Evolutionary conservation across 2,329 filamentous ascomycete species (phyloP).

Genomic region (Beauveria asiatica): DNA sequence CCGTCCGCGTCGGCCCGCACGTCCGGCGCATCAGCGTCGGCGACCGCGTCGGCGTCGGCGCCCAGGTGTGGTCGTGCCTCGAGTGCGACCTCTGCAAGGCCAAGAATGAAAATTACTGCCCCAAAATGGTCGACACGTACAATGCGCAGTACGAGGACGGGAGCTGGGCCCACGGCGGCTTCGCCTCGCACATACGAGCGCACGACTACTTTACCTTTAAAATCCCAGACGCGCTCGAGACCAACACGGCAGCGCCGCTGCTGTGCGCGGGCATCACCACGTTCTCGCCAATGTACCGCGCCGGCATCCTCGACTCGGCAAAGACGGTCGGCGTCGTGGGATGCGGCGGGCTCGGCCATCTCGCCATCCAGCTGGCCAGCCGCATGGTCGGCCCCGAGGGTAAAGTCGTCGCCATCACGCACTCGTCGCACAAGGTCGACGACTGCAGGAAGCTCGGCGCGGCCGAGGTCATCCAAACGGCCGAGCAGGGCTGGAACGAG

Average conservation of each 20-base stretch:
- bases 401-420: conserved; percentile 56
- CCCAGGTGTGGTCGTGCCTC: conserved; percentile 50
- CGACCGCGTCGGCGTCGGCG: conserved; percentile 57
- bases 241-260: conserved; percentile 53
- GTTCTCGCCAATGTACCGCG: conserved; percentile 58
- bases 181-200: conserved; percentile 38
- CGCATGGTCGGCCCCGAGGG: conserved; percentile 48
- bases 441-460: conserved; percentile 57
- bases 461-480: conserved; percentile 40
- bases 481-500: conserved; percentile 48
- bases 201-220: conserved; percentile 52
- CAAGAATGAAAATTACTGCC: conserved; percentile 43
- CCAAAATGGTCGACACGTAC: conserved; percentile 46
- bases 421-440: conserved; percentile 47
- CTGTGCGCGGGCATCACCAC: conserved; percentile 71
- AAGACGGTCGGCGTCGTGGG: conserved; percentile 62
- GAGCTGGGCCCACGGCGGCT: conserved; percentile 57
- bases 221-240: conserved; percentile 44
- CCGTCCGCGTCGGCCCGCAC: conserved; percentile 36
- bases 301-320: conserved; percentile 58
- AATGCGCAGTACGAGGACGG: conserved; percentile 44
- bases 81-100: conserved; percentile 38
- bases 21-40: conserved; percentile 46
- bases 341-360: conserved; percentile 65
- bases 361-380: conserved; percentile 60